Evolutionary conservation across 768 basidiomycete species (phyloP).

Genomic region (Chalciporus piperatus): DNA sequence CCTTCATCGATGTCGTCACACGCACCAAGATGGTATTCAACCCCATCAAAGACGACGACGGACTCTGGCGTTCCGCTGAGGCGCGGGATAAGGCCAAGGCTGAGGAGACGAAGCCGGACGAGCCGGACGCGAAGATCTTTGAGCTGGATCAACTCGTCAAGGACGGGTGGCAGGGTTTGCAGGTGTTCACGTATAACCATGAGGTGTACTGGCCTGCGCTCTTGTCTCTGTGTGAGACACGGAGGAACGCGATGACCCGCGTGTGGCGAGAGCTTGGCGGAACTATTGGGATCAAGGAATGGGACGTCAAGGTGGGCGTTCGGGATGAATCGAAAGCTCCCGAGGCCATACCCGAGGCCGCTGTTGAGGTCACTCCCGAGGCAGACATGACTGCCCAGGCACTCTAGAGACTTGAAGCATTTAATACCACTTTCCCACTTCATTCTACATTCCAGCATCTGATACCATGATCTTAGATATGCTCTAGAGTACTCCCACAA

Average conservation of each 20-base stretch:
- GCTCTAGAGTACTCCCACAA: neutral
- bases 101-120: slow-evolving; percentile 38
- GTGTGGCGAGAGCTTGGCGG: slow-evolving; percentile 71
- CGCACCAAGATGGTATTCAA: slow-evolving; percentile 75
- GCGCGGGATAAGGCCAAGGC: slow-evolving; percentile 15
- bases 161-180: slow-evolving; percentile 66
- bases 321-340: slow-evolving; percentile 12
- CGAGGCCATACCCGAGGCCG: neutral
- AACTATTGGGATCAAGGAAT: slow-evolving; percentile 70
- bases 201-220: slow-evolving; percentile 72
- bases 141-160: slow-evolving; percentile 65
- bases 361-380: neutral
- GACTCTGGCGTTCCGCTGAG: slow-evolving; percentile 27
- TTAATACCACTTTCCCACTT: neutral
- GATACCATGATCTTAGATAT: neutral
- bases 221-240: slow-evolving; percentile 50
- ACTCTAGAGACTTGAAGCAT: slow-evolving; percentile 4
- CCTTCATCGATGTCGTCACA: slow-evolving; percentile 83
- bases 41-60: slow-evolving; percentile 36
- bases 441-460: neutral
- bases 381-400: slow-evolving; percentile 6
- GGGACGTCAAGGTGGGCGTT: slow-evolving; percentile 59
- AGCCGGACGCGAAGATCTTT: slow-evolving; percentile 49
- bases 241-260: slow-evolving; percentile 47
- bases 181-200: slow-evolving; percentile 71